Evolutionary conservation across 352 stramenopile species (phyloP), one percentile per base, ranked within the genome.

Genomic region (Globisporangium middletonii): DNA sequence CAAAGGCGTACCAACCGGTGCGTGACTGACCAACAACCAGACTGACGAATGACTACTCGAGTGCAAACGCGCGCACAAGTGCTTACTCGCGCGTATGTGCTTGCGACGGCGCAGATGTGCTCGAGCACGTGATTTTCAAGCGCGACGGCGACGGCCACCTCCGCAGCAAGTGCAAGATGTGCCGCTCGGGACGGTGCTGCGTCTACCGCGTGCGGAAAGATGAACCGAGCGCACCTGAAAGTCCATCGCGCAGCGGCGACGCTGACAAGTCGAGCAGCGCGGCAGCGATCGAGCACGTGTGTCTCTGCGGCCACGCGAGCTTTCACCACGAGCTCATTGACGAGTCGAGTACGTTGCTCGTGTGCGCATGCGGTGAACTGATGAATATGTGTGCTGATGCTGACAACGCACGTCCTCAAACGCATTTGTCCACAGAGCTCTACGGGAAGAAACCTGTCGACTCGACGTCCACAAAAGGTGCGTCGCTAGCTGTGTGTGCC

Each of bases 121-220:
- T 92, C 41, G 79, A 88, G 51, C 70, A 92, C 53, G 74, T 91
- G 13, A 68, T 94, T 46, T 94, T 94, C 63, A 86, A 83, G 59
- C 68, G 83, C 23, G 83, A 94, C 51, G 53, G 64, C 6, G 78
- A 88, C 30, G 81, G 74, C 18, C 57, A 72, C 28, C 67, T 94
- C 45, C 81, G 81, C 46, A 78, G 81, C 0, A 88, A 77, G 52
- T 94, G 83, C 75, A 90, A 86, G 53, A 57, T 88, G 8, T 94
- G 83, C 48, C 66, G 78, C 15, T 66, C 71, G 28, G 81, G 81
- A 15, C 77, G 80, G 37, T 94, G 83, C 58, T 85, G 78, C 44
- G 65, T 89, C 23, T 93, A 89, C 47, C 75, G 80, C 15, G 38
- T 56, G 38, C 48, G 49, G 46, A 56, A 55, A 37, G 48, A 56